Base-by-base conservation (phyloP, 208 protist genomes). In the Blastocrithidia nonstop region DNA sequence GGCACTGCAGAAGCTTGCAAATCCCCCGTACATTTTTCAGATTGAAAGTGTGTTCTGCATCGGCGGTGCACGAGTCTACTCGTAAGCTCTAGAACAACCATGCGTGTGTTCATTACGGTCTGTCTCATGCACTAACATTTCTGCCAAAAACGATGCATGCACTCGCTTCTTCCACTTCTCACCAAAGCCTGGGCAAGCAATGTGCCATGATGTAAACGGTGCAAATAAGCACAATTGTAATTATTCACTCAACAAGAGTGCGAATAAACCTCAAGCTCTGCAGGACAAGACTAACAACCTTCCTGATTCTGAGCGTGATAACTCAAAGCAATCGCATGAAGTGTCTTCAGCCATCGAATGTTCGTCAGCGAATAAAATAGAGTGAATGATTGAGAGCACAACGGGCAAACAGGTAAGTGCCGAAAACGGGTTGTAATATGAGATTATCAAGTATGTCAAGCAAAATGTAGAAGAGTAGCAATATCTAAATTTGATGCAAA, bases 1-100 rank as follows among this genome's bases (percentile, higher is more conserved):
- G 28, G 82, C 75, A 4, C 55, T 91, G 31, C 35, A 32, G 22
- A 24, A 72, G 9, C 66, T 92, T 3, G 78, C 75, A 2, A 43
- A 49, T 1, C 75, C 76, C 9, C 57, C 56, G 3, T 71, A 86
- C 59, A 57, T 57, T 29, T 68, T 64, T 22, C 29, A 33, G 1
- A 61, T 93, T 19, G 84, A 93, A 41, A 79, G 72, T 2, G 88
- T 94, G 1, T 96, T 93, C 65, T 90, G 95, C 54, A 89, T 96
- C 49, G 94, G 94, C 26, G 94, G 94, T 9, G 84, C 72, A 6
- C 45, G 61, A 31, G 55, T 97, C 8, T 97, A 96, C 66, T 49
- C 19, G 0, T 73, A 95, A 24, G 71, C 78, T 28, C 51, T 92
- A 35, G 13, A 33, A 22, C 22, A 54, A 28, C 82, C 82, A 24